Conservation (phyloP, 768 basidiomycete species). For the Pholiota molesta region DNA sequence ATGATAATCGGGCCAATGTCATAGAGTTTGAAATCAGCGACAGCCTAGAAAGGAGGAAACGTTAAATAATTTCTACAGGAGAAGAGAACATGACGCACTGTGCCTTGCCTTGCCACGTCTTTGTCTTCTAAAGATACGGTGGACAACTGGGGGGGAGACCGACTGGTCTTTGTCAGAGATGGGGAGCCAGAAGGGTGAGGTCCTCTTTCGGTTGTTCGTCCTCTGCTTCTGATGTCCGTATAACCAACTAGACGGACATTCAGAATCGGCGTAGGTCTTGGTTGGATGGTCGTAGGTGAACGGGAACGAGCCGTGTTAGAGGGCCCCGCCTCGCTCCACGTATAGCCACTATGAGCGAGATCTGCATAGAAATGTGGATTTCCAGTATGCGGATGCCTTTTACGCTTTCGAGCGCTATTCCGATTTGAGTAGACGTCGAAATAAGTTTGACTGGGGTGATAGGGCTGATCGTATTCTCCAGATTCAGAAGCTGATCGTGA, state of each 20-base stretch:
- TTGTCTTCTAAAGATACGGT: neutral
- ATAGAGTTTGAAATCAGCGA: constrained; percentile 22
- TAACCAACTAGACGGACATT: constrained; percentile 35
- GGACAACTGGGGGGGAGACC: neutral
- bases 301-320: constrained; percentile 12
- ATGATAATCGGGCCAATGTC: constrained; percentile 29
- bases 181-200: constrained; percentile 10
- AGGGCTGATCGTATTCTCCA: constrained; percentile 18
- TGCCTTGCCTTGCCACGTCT: neutral
- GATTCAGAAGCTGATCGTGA: constrained; percentile 29
- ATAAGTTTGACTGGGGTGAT: constrained; percentile 17
- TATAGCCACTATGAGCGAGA: neutral
- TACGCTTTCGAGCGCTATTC: constrained; percentile 17
- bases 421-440: constrained; percentile 19
- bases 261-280: constrained; percentile 30
- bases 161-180: neutral
- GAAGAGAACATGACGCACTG: neutral
- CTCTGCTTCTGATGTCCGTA: constrained; percentile 19
- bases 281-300: constrained; percentile 20
- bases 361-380: neutral
- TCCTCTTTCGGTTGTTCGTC: constrained; percentile 22
- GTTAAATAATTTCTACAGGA: neutral
- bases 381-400: constrained; percentile 13
- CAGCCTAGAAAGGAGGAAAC: neutral
- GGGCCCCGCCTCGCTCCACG: neutral